phyloP scores from a whole-genome alignment of 1,284 basidiomycete genomes.

The Pholiota adiposa region DNA sequence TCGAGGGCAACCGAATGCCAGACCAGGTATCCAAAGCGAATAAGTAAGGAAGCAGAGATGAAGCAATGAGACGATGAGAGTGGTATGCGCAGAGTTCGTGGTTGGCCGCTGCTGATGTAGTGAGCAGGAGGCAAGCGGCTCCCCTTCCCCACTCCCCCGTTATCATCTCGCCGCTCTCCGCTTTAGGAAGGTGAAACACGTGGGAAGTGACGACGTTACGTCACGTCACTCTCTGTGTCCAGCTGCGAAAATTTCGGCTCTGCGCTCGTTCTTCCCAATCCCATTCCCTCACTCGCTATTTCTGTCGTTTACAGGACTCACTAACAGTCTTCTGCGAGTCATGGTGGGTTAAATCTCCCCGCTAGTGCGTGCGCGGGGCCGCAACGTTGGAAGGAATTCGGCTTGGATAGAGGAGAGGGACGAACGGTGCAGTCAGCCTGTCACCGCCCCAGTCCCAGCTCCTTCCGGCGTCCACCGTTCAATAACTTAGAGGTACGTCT shows the following conservation, averaged over 20 bases:
- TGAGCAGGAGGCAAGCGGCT: conserved; percentile 16
- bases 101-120: conserved; percentile 9
- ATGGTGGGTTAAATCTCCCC: too few relatives aligned
- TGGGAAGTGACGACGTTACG: background rate
- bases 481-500: background rate
- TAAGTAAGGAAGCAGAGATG: background rate
- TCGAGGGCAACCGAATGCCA: conserved; percentile 28
- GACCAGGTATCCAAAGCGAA: conserved; percentile 1
- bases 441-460: background rate
- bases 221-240: conserved; percentile 1
- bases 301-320: background rate
- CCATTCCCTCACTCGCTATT: background rate
- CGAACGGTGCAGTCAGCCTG: background rate
- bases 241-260: background rate
- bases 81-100: background rate
- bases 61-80: background rate
- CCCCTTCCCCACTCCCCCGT: conserved; percentile 6
- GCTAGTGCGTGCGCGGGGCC: background rate
- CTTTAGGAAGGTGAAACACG: conserved; percentile 10
- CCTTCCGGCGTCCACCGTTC: too few relatives aligned
- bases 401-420: background rate
- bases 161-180: conserved; percentile 14
- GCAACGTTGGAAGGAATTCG: too few relatives aligned
- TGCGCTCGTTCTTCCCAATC: background rate
- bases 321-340: background rate